Evolutionary conservation across 352 stramenopile species (phyloP), one percentile per base, ranked within the genome.

Genomic region (Peronospora belbahrii): DNA sequence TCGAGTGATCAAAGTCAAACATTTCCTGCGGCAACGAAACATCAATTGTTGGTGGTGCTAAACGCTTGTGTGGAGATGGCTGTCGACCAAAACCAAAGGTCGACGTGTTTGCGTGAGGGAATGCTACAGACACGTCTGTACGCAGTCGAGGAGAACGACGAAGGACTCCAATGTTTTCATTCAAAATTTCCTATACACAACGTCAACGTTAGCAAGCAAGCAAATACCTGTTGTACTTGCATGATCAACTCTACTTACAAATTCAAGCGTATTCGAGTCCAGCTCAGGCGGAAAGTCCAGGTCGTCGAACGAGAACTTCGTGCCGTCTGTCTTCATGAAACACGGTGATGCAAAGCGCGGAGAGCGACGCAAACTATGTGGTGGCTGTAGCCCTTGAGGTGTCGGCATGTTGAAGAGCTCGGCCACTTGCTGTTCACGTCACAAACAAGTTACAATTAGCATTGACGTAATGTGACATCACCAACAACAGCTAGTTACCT

Each of bases 241-340:
- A 27, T 27, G 23, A 27, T 27, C 23, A n/a, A n/a, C n/a, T n/a
- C n/a, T 7, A 84, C 77, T 56, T 52, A 89, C 77, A 34, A 91
- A 91, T 45, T 91, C 80, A 20, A 90, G 54, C 0, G 76, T 58
- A 47, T 39, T 78, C 13, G 75, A 53, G 15, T 92, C 81, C 48
- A 92, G 82, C 41, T 92, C 80, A 4, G 69, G 24, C 0, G 77
- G 71, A 18, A 92, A 82, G 33, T 88, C 77, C 28, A 91, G 59
- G 38, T 88, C 79, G 28, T 92, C 81, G 33, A 92, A 92, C 1
- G 78, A 92, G 23, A 92, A 92, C 52, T 92, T 92, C 6, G 78
- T 70, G 19, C 67, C 67, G 34, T 92, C 78, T 4, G 59, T 51
- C 47, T 89, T 92, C 48, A 69, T 71, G 38, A 85, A 88, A 2